Percentiles rank a stretch among this genome's conserved stretches.
Evolutionary conservation across 2,329 filamentous ascomycete genomes (phyloP).

Genomic region (Ambrosiella beaveri): DNA sequence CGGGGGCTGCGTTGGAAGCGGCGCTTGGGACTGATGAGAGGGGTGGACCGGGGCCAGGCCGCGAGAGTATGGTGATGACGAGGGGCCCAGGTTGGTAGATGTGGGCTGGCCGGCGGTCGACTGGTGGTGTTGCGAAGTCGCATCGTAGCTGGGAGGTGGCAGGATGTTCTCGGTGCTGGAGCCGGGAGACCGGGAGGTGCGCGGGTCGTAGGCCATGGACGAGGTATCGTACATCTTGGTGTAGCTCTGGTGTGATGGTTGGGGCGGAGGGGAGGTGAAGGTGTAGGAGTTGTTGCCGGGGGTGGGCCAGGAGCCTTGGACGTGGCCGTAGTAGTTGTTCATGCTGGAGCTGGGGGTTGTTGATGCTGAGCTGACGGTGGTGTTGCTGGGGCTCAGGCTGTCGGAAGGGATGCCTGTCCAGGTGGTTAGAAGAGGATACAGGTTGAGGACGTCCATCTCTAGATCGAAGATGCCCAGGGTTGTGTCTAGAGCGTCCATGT

Average conservation of each 20-base stretch:
- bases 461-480: background rate
- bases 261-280: constrained; percentile 30
- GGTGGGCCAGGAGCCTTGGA: constrained; percentile 42
- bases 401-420: constrained; percentile 34
- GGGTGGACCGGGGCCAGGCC: constrained; percentile 8
- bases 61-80: constrained; percentile 7
- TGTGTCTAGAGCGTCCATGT: background rate
- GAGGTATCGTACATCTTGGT: constrained; percentile 8
- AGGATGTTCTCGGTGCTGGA: constrained; percentile 44
- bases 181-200: constrained; percentile 23
- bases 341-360: constrained; percentile 30
- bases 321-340: constrained; percentile 32
- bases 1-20: constrained; percentile 6
- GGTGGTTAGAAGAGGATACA: constrained; percentile 2
- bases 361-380: constrained; percentile 34
- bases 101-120: constrained; percentile 32
- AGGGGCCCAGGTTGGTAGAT: constrained; percentile 28
- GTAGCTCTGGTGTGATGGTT: constrained; percentile 17
- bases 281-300: constrained; percentile 32
- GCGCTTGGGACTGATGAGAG: background rate
- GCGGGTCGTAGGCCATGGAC: constrained; percentile 5
- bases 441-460: background rate
- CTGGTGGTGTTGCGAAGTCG: constrained; percentile 31
- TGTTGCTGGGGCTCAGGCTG: constrained; percentile 45
- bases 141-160: constrained; percentile 47